Percentiles rank a stretch among this genome's conserved stretches.
phyloP scores from a whole-genome alignment of 352 stramenopile species.

The Salisapilia sapeloensis region DNA sequence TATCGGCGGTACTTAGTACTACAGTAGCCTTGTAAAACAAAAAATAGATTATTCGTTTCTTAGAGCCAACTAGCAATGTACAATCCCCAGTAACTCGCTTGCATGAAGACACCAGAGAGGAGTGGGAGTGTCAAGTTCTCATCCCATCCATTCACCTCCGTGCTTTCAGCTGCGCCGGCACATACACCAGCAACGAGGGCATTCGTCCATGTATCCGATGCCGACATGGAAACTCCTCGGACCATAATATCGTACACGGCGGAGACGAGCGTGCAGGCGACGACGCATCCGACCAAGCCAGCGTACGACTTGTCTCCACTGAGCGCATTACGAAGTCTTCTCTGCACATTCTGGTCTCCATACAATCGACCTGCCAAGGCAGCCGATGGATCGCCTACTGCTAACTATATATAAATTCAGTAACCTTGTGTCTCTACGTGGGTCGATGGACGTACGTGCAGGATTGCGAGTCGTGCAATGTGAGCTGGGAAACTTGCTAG shows the following conservation, averaged over 20 bases:
- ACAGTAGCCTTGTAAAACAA: too few relatives aligned
- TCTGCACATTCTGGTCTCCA: constrained; percentile 11
- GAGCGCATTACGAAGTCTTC: too few relatives aligned
- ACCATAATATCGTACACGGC: constrained; percentile 7
- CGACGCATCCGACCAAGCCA: constrained; percentile 21
- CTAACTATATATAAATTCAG: constrained; percentile 11
- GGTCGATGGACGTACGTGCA: constrained; percentile 17
- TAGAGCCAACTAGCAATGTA: too few relatives aligned
- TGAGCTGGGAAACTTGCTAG: constrained; percentile 14
- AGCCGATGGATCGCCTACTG: constrained; percentile 26
- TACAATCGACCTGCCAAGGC: constrained; percentile 26
- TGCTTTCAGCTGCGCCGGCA: constrained; percentile 17
- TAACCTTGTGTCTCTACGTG: neutral
- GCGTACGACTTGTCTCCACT: constrained; percentile 22
- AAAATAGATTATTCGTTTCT: too few relatives aligned
- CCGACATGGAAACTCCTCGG: neutral
- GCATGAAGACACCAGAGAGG: constrained; percentile 17
- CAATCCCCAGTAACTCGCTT: too few relatives aligned
- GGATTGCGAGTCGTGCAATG: constrained; percentile 27
- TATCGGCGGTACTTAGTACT: too few relatives aligned
- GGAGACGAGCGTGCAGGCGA: constrained; percentile 7
- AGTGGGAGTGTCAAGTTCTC: constrained; percentile 42
- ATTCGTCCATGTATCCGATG: constrained; percentile 1
- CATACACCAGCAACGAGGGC: constrained; percentile 10
- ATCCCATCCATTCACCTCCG: constrained; percentile 27